Conservation (phyloP, 2,329 filamentous ascomycete genomes). For the Botrytis deweyae region DNA sequence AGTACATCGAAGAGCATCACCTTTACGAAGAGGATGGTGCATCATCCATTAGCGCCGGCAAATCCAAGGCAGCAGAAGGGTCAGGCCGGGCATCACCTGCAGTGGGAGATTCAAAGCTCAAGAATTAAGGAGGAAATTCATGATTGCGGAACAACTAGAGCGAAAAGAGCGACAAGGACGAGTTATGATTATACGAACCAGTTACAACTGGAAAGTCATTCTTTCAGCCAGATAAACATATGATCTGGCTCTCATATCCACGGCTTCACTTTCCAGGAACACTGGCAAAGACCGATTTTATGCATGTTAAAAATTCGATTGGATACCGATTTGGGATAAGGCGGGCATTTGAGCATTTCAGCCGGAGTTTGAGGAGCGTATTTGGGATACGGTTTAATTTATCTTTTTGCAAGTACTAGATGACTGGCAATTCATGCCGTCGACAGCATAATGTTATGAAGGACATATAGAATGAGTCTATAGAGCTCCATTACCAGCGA, state of each 20-base stretch:
- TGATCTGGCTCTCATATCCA: not conserved
- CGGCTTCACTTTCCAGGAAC: not conserved
- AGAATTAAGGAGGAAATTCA: slow-evolving; percentile 18
- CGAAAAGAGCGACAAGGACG: not conserved
- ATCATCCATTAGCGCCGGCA: slow-evolving; percentile 29
- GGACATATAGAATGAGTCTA: not conserved
- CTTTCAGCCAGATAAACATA: not conserved
- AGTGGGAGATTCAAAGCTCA: slow-evolving; percentile 26
- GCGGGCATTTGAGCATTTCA: slow-evolving; percentile 11
- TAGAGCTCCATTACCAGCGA: not conserved
- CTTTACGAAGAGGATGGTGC: slow-evolving; percentile 56
- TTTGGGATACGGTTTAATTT: slow-evolving; percentile 4
- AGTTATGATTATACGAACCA: slow-evolving; percentile 12
- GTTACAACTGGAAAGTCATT: slow-evolving; percentile 8
- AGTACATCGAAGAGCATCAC: slow-evolving; percentile 68
- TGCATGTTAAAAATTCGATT: slow-evolving; percentile 16
- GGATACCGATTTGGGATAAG: slow-evolving; percentile 14
- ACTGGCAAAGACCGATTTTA: not conserved
- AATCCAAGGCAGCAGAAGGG: slow-evolving; percentile 27
- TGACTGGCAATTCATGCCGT: not conserved
- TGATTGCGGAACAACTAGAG: not conserved
- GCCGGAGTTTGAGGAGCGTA: not conserved
- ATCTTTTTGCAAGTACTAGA: not conserved
- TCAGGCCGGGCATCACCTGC: slow-evolving; percentile 25
- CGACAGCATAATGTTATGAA: not conserved